phyloP scores from a whole-genome alignment of 345 rosid species.

The Ceriops tagal region DNA sequence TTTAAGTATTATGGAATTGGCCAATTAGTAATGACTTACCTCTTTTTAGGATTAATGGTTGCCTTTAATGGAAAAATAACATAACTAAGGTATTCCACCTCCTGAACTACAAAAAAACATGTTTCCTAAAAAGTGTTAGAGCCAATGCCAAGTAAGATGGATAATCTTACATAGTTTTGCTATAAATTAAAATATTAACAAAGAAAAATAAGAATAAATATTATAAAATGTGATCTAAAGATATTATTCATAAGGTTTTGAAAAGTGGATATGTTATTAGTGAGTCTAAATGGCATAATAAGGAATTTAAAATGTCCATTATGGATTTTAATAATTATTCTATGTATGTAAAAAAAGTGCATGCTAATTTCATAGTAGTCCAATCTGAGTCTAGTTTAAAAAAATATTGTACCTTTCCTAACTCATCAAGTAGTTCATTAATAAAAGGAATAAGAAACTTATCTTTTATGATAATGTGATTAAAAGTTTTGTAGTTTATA shows the following conservation, averaged over 20 bases:
- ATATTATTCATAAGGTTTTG: neutral
- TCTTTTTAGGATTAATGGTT: too few species aligned
- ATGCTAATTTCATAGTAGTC: neutral
- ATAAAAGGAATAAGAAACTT: neutral
- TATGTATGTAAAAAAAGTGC: neutral
- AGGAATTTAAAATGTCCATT: neutral
- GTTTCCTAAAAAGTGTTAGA: too few species aligned
- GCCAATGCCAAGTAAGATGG: too few species aligned
- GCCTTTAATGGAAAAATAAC: too few species aligned
- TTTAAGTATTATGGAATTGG: too few species aligned
- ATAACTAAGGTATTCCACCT: too few species aligned
- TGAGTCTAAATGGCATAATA: neutral
- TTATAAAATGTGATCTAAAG: neutral
- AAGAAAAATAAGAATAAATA: too few species aligned
- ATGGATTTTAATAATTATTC: neutral
- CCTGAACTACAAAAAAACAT: too few species aligned
- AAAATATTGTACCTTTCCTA: fast-evolving
- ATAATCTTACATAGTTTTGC: too few species aligned
- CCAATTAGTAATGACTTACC: too few species aligned
- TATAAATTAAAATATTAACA: too few species aligned
- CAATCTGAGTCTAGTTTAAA: neutral
- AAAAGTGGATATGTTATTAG: neutral
- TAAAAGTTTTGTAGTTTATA: neutral
- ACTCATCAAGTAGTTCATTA: neutral
- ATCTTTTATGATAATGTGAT: neutral